Conservation (phyloP, 2,329 filamentous ascomycete species). For the Rugonectria rugulosa region DNA sequence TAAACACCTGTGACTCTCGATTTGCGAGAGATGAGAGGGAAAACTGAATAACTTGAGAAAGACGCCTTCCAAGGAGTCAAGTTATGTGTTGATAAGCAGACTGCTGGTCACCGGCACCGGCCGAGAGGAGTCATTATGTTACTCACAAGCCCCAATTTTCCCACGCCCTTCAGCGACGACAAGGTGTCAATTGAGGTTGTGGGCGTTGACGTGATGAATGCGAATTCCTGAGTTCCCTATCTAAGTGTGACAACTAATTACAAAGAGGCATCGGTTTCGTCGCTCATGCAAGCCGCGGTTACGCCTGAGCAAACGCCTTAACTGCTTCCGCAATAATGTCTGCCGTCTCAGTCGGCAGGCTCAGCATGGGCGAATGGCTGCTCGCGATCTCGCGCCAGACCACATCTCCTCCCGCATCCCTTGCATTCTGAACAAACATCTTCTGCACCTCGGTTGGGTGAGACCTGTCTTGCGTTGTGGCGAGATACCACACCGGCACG, state of each 20-base stretch:
- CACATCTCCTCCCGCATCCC: constrained; percentile 46
- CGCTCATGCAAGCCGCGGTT: no score
- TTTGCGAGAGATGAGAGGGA: no score
- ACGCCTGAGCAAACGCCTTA: constrained; percentile 21
- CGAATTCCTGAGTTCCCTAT: no score
- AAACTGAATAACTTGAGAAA: no score
- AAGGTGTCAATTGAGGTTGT: no score
- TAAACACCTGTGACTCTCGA: no score
- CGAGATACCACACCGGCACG: constrained; percentile 56
- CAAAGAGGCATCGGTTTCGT: no score
- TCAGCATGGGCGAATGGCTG: constrained; percentile 60
- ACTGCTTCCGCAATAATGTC: constrained; percentile 43
- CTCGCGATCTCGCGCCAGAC: constrained; percentile 50
- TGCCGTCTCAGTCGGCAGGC: constrained; percentile 50
- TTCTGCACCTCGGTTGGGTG: constrained; percentile 50
- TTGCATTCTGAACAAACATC: constrained; percentile 48
- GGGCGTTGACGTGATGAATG: no score
- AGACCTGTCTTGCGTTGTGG: constrained; percentile 50
- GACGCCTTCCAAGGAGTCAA: no score
- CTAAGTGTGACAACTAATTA: no score
- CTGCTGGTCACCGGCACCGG: neutral
- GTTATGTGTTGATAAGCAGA: no score
- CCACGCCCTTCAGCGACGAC: neutral
- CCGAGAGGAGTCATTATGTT: neutral
- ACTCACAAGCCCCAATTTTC: neutral